Evolutionary conservation across 1,139 yeast genomes (phyloP).

Genomic region (Kodamaea alishanica): DNA sequence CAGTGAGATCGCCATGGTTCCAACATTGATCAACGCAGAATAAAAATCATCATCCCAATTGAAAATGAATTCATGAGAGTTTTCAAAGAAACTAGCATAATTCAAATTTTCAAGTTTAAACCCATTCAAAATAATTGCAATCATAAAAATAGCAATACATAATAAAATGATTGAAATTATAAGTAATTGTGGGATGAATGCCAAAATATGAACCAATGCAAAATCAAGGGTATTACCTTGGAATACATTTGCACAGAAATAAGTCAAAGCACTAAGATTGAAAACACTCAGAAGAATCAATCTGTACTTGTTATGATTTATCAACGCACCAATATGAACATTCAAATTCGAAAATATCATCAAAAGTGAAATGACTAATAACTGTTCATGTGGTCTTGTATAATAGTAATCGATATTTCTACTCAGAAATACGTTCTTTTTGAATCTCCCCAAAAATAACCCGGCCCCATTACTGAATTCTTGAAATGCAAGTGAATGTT

Average conservation of each 20-base stretch:
- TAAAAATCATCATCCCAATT: constrained; percentile 61
- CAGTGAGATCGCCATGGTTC: constrained; percentile 60
- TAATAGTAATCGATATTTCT: neutral
- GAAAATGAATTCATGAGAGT: constrained; percentile 10
- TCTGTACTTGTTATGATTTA: constrained; percentile 50
- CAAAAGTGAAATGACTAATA: constrained; percentile 49
- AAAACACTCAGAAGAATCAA: constrained; percentile 59
- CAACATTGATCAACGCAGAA: constrained; percentile 56
- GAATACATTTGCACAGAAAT: constrained; percentile 36
- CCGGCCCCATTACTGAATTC: constrained; percentile 53
- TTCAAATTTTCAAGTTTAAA: constrained; percentile 43
- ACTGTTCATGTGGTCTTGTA: constrained; percentile 50
- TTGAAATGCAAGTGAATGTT: constrained; percentile 70
- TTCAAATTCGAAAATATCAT: constrained; percentile 54
- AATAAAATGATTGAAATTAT: constrained; percentile 47
- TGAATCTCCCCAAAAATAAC: constrained; percentile 24
- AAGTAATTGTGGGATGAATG: constrained; percentile 60
- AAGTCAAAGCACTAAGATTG: constrained; percentile 48
- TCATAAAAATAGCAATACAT: constrained; percentile 48
- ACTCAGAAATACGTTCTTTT: constrained; percentile 7
- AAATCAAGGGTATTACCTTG: constrained; percentile 41
- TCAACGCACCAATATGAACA: constrained; percentile 55
- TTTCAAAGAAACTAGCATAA: constrained; percentile 42
- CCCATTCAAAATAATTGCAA: constrained; percentile 63
- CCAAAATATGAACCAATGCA: constrained; percentile 53